Conservation (phyloP, 192 early-diverging fungal species). For the Backusella mclennaniae region DNA sequence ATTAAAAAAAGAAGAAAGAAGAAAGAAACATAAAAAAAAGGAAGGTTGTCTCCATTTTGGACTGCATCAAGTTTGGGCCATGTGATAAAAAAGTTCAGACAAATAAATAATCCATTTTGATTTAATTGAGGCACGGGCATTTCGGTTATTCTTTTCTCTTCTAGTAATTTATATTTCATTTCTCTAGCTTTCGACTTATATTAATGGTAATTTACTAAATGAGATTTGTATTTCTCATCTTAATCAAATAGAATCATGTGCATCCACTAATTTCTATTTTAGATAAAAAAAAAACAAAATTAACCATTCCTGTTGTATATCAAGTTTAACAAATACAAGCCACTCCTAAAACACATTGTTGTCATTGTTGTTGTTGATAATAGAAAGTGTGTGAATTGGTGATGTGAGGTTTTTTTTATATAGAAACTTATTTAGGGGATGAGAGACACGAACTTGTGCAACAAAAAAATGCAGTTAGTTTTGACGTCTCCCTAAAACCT, state of each 20-base stretch:
- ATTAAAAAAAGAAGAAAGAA: not conserved
- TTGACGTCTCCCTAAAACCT: constrained; percentile 3
- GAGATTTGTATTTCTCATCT: not conserved
- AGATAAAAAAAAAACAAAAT: not conserved
- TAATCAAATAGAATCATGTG: not conserved
- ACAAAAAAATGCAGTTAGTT: not conserved
- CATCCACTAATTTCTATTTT: not conserved
- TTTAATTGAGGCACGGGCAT: not conserved
- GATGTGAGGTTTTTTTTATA: not conserved
- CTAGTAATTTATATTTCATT: not conserved
- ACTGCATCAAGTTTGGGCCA: not conserved
- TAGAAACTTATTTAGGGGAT: not conserved
- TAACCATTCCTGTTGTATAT: not conserved
- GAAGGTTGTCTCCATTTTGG: not conserved
- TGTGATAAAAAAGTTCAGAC: not conserved
- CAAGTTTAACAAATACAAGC: not conserved
- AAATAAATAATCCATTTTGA: not conserved
- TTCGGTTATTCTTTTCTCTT: constrained; percentile 5
- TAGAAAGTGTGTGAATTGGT: not conserved
- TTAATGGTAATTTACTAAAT: not conserved
- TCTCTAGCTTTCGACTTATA: not conserved
- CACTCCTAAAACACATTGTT: not conserved
- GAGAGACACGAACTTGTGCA: not conserved
- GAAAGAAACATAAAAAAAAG: not conserved
- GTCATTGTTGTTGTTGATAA: not conserved